phyloP scores from a whole-genome alignment of 805 yeast genomes.

The Cyberlindnera americana region DNA sequence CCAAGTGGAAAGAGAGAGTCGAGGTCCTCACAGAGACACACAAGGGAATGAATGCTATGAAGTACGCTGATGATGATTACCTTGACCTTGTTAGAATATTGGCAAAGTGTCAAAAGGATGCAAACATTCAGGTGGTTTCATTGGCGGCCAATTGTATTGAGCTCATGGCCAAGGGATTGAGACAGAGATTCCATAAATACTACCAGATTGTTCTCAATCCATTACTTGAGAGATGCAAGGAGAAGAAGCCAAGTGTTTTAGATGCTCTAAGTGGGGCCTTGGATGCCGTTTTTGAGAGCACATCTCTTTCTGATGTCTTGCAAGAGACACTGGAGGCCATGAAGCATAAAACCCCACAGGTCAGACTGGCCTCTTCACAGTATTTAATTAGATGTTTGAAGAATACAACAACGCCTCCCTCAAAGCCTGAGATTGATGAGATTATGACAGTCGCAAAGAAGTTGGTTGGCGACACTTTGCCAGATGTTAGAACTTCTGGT shows the following conservation, averaged over 20 bases:
- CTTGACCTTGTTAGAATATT: slow-evolving; percentile 55
- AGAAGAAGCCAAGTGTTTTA: slow-evolving; percentile 74
- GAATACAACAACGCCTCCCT: slow-evolving; percentile 46
- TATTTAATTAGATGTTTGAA: slow-evolving; percentile 63
- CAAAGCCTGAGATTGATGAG: slow-evolving; percentile 47
- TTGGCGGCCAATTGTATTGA: slow-evolving; percentile 67
- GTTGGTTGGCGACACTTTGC: slow-evolving; percentile 77
- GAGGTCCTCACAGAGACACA: slow-evolving; percentile 70
- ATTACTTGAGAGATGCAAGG: slow-evolving; percentile 79
- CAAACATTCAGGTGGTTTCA: slow-evolving; percentile 82
- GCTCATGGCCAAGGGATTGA: slow-evolving; percentile 62
- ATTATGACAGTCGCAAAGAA: slow-evolving; percentile 56
- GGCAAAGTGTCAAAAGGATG: slow-evolving; percentile 79
- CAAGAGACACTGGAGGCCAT: slow-evolving; percentile 58
- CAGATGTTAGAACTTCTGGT: slow-evolving; percentile 75
- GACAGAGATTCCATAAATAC: slow-evolving; percentile 52
- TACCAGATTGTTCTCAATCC: slow-evolving; percentile 51
- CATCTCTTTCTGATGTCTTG: slow-evolving; percentile 51
- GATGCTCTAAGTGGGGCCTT: slow-evolving; percentile 67
- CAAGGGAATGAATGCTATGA: slow-evolving; percentile 47
- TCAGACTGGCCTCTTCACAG: slow-evolving; percentile 65
- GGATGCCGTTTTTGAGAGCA: slow-evolving; percentile 53
- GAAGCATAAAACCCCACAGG: slow-evolving; percentile 79
- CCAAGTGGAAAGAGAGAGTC: slow-evolving; percentile 90
- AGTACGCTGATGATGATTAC: slow-evolving; percentile 61